Base-by-base conservation (phyloP, 192 early-diverging fungal species). In the Backusella luteola region DNA sequence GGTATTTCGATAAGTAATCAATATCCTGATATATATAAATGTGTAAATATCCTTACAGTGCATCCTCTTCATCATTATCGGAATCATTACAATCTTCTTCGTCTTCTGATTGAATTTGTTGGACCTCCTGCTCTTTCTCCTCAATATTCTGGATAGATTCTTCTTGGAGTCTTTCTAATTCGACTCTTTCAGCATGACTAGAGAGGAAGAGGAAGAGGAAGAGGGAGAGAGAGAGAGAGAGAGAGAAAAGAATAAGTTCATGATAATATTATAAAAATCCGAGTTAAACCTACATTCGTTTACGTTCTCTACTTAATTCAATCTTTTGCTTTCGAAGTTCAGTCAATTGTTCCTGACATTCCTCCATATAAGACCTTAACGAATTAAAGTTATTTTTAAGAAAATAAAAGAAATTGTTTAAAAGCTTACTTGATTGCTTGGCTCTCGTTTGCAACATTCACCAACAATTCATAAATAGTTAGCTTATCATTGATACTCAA, bases 291-390 rank as follows among this genome's bases (percentile, higher is more conserved):
- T 87, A 90, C 87, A 92, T 73, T 23, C 89, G 86, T 74, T 90
- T 91, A 67, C 84, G 77, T 71, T 94, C 92, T 73, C 87, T 85
- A 21, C 85, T 86, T 34, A 94, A 63, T 44, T 96, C 94, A 15
- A 93, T 80, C 59, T 90, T 89, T 80, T 96, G 90, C 75, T 93
- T 92, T 59, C 90, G 87, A 63, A 95, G 82, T 59, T 92, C 94
- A 0, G 87, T 88, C 26, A 88, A 82, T 9, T 91, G 77, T 56
- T 96, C 93, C 4, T 91, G 82, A 42, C 90, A 91, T 66, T 91
- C 84, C 42, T 95, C 95, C 72, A 95, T 88, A 79, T 91, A 94
- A 35, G 84, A 79, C 23, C 94, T 88, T n/a, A 44, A 41, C 34
- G 39, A 52, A 56, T 34, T 36, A 39, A 39, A 39, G 38, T 39